Evolutionary conservation across 306 rosid genomes (phyloP).

Genomic region (Gastrolobium villosum): DNA sequence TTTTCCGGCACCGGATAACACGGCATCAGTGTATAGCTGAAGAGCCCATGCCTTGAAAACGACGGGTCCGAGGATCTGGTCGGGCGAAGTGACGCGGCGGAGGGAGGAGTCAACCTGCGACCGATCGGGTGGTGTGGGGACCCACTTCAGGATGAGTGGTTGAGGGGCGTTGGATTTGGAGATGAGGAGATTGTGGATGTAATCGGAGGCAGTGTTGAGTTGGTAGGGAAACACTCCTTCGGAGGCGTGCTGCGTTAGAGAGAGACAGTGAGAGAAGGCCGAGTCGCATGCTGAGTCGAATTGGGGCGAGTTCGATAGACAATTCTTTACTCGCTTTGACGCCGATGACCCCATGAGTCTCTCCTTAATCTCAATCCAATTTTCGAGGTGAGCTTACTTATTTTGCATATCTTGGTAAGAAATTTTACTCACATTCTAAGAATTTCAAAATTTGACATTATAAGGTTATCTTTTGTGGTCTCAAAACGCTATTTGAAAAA

Average conservation of each 20-base stretch:
- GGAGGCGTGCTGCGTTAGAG: slow-evolving; percentile 72
- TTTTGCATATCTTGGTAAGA: no score
- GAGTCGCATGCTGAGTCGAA: slow-evolving; percentile 77
- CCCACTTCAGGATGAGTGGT: slow-evolving; percentile 70
- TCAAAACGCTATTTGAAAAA: no score
- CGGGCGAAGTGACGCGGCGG: slow-evolving; percentile 45
- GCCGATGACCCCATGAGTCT: slow-evolving; percentile 69
- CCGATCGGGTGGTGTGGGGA: slow-evolving; percentile 68
- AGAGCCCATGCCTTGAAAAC: slow-evolving; percentile 79
- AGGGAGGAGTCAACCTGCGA: slow-evolving; percentile 75
- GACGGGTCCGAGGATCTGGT: slow-evolving; percentile 39
- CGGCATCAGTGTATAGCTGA: slow-evolving; percentile 64
- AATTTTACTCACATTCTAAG: no score
- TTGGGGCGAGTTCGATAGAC: slow-evolving; percentile 55
- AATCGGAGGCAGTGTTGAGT: slow-evolving; percentile 73
- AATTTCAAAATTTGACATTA: no score
- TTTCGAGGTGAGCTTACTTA: no score
- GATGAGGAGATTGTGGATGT: slow-evolving; percentile 65
- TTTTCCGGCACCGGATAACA: slow-evolving; percentile 58
- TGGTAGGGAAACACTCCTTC: slow-evolving; percentile 78
- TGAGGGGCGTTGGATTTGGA: slow-evolving; percentile 40
- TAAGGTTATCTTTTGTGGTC: no score
- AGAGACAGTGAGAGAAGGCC: slow-evolving; percentile 66
- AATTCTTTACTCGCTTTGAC: slow-evolving; percentile 68
- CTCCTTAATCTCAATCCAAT: no score